A percentile compares a stretch with the other conserved stretches of the same genome.
Evolutionary conservation across 202 grass and related monocot genomes (phyloP).

Genomic region (Brachypodium distachyon): DNA sequence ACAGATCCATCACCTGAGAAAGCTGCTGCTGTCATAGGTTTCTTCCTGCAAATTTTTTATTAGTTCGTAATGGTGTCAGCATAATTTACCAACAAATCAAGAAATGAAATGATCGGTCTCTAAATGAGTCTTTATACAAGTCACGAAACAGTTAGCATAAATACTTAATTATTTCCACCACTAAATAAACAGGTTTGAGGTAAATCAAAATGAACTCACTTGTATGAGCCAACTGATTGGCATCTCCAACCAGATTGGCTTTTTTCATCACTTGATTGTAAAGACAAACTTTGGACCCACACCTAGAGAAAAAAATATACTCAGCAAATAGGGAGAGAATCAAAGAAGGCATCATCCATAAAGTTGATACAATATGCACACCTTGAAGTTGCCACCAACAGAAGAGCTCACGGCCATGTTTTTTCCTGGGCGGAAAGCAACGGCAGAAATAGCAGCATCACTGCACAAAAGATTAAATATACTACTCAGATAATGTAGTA

Average conservation of each 20-base stretch:
- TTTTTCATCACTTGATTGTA: slow-evolving; percentile 32
- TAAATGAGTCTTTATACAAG: neutral
- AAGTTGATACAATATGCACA: slow-evolving; percentile 19
- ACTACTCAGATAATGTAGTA: slow-evolving; percentile 4
- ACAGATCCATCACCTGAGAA: slow-evolving; percentile 95
- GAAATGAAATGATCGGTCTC: neutral
- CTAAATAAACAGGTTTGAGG: neutral
- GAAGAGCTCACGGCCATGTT: slow-evolving; percentile 76
- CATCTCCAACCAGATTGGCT: slow-evolving; percentile 82
- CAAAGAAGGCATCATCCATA: slow-evolving; percentile 10
- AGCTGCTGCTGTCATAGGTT: slow-evolving; percentile 66
- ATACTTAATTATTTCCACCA: neutral
- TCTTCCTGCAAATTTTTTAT: slow-evolving; percentile 50
- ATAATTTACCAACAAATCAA: neutral
- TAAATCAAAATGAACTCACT: slow-evolving; percentile 42
- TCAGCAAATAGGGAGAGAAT: slow-evolving; percentile 16
- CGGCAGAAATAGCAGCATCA: slow-evolving; percentile 62
- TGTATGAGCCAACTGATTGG: slow-evolving; percentile 93
- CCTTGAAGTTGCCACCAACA: slow-evolving; percentile 90
- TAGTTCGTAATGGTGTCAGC: neutral
- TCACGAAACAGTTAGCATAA: neutral
- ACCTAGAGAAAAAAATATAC: slow-evolving; percentile 38
- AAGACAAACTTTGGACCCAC: slow-evolving; percentile 49
- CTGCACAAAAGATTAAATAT: slow-evolving; percentile 39
- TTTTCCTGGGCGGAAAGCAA: slow-evolving; percentile 70